phyloP scores from a whole-genome alignment of 495 filamentous ascomycete genomes.

The Saxophila tyrrhenica region DNA sequence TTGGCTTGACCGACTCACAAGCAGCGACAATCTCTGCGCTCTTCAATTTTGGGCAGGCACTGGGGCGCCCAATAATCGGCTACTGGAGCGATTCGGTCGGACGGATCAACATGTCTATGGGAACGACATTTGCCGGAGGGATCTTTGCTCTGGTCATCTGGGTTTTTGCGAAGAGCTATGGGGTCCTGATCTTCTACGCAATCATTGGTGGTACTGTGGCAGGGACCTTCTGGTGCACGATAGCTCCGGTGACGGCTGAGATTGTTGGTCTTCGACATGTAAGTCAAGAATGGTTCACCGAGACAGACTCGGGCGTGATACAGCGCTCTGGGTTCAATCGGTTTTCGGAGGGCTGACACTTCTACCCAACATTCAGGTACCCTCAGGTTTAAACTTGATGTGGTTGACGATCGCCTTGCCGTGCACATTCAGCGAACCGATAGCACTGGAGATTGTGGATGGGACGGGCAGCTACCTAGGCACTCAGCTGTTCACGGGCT shows the following conservation, averaged over 20 bases:
- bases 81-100: constrained; percentile 55
- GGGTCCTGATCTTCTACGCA: constrained; percentile 58
- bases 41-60: constrained; percentile 53
- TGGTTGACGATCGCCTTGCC: constrained; percentile 67
- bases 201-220: constrained; percentile 58
- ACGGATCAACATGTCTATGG: constrained; percentile 52
- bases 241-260: constrained; percentile 65
- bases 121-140: constrained; percentile 49
- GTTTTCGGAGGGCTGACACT: too few species aligned
- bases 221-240: constrained; percentile 63
- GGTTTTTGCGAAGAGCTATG: constrained; percentile 55
- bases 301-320: too few species aligned
- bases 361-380: too few species aligned
- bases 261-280: constrained; percentile 60
- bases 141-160: constrained; percentile 56
- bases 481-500: constrained; percentile 55
- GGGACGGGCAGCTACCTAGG: constrained; percentile 43
- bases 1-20: constrained; percentile 55
- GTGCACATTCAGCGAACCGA: constrained; percentile 62
- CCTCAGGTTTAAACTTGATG: constrained; percentile 59
- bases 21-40: constrained; percentile 60
- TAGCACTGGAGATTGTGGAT: constrained; percentile 54
- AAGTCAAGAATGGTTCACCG: too few species aligned
- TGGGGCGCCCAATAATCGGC: constrained; percentile 59
- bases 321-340: too few species aligned